Evolutionary conservation across 164 flowering plant genomes (phyloP), one percentile per base, ranked within the genome.

Genomic region (Liriodendron chinense): DNA sequence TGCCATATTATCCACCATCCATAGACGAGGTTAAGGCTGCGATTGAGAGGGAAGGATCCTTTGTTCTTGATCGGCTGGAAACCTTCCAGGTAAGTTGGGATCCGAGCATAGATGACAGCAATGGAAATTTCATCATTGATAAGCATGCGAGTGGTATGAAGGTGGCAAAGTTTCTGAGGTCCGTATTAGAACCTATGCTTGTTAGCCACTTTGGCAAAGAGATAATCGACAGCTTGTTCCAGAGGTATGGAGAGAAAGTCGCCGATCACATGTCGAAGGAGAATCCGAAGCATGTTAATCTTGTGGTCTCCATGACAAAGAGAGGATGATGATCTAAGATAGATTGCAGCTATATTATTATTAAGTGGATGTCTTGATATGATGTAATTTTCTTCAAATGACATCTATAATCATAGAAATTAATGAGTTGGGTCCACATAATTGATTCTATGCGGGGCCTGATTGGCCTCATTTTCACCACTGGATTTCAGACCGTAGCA

Each of bases 201-300:
- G 14, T 68, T 21, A 78, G 82, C 67, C 97, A 94, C 70, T 94
- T 94, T 69, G 97, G 96, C 12, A 89, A 85, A 48, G 83, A 26
- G 26, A 84, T 90, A 62, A 24, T 88, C 24, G 94, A 94, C 70
- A 14, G 25, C 22, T 75, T 94, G 77, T 92, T 92, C 82, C 80
- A 86, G 9, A 73, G 23, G n/a, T 92, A 85, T 71, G 89, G 83
- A 7, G 78, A 72, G 69, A 25, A 87, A 56, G 73, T 92, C 26
- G 92, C 89, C 75, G 86, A 90, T 62, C 93, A 92, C 82, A 71
- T 87, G 76, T 12, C 20, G 18, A 53, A 53, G 18, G 59, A 53
- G 59, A 53, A 53, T 2, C 18, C 59, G 3, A 53, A 13, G 9
- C 59, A 53, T 53, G 59, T 53, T 53, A 53, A 53, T 16, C 13